Evolutionary conservation across 371 early-diverging fungal species (phyloP), one percentile per base, ranked within the genome.

Genomic region (Lichtheimia ornata): DNA sequence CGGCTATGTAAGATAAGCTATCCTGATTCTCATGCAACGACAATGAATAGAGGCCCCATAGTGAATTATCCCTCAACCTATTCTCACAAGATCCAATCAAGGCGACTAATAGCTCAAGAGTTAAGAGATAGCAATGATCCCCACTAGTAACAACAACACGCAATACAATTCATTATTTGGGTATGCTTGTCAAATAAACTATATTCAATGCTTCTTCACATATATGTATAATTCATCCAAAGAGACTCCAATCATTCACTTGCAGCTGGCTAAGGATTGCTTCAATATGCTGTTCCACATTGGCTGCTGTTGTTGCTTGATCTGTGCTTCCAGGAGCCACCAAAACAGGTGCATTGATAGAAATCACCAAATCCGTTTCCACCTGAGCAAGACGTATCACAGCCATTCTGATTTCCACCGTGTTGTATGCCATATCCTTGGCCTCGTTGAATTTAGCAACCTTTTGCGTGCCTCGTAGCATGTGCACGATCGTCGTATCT

Each of bases 381-480:
- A 86, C 87, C 1, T 76, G 62, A 0, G 80, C 81, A 22, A 94
- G 50, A 18, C 93, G 82, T 11, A 93, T 62, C 9, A 91, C 80
- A 12, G 86, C 86, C 65, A 94, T 61, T 58, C 85, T 75, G 28
- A 93, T 82, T 47, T 84, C 76, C 3, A 93, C 87, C 5, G 73
- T 55, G 65, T 91, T 89, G 18, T 70, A 66, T 1, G 92, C 84
- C 12, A 68, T 66, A 5, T 71, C 67, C 15, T 75, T 67, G 1
- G 50, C 57, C 64, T 88, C 90, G 51, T 85, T 83, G 61, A 89
- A 93, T 61, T 93, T 93, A 14, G 89, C 77, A 2, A 91, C 71
- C 5, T 71, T 64, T 70, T 93, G 94, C 20, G 65, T 70, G 13
- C 92, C 94, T 54, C 72, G 67, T 6, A 86, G 56, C 1, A 83